Conservation (phyloP, 2,329 filamentous ascomycete species). For the Phaeosphaeria sp. region DNA sequence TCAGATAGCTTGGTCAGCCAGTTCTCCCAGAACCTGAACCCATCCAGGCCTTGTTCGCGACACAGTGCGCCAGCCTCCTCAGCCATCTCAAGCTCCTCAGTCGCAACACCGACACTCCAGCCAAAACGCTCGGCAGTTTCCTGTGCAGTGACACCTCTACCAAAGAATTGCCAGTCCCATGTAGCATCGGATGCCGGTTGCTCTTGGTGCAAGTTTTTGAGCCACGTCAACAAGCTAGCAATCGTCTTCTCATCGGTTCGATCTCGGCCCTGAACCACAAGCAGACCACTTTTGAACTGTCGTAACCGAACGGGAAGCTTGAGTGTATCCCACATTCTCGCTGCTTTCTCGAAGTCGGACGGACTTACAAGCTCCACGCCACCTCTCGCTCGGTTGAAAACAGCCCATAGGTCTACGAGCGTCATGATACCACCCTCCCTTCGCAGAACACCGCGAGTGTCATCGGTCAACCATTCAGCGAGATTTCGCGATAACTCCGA, state of each 20-base stretch:
- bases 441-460: constrained; percentile 43
- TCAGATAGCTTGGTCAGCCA: constrained; percentile 40
- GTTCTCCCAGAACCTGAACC: constrained; percentile 93
- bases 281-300: constrained; percentile 90
- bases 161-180: constrained; percentile 81
- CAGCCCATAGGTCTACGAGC: constrained; percentile 53
- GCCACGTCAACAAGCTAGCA: constrained; percentile 75
- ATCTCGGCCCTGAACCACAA: constrained; percentile 89
- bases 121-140: constrained; percentile 89
- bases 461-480: constrained; percentile 49
- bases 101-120: constrained; percentile 96
- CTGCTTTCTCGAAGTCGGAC: constrained; percentile 88
- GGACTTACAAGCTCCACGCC: constrained; percentile 95
- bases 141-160: constrained; percentile 85
- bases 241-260: constrained; percentile 92
- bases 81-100: constrained; percentile 95
- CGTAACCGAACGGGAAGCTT: constrained; percentile 85
- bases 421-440: constrained; percentile 50
- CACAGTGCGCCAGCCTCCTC: constrained; percentile 89
- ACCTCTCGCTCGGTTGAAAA: constrained; percentile 91
- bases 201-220: constrained; percentile 73
- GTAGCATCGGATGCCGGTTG: constrained; percentile 68
- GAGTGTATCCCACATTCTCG: constrained; percentile 84
- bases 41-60: constrained; percentile 90
- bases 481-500: constrained; percentile 60